These are phyloP conservation scores for Kodamaea neixiangensis DNA, from an alignment of 805 yeast species.

Conservation along the genomic window DNA sequence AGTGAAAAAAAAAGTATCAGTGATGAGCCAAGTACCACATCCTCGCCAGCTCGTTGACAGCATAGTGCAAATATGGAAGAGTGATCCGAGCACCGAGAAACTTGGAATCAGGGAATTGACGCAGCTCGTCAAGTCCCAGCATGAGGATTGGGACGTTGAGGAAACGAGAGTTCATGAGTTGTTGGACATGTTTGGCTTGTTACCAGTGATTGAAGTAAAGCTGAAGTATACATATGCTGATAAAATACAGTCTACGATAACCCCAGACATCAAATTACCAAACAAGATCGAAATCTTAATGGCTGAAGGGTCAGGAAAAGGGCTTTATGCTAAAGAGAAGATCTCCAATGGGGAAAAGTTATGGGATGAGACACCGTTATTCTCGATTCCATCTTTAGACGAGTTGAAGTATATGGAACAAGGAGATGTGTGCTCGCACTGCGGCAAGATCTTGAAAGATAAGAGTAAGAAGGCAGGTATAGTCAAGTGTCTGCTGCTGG, in stretches of 20 bases:
- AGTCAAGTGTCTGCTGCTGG: constrained; percentile 20
- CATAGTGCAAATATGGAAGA: constrained; percentile 67
- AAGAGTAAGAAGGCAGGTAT: constrained; percentile 46
- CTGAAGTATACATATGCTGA: constrained; percentile 52
- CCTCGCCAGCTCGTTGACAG: constrained; percentile 60
- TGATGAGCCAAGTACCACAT: constrained; percentile 41
- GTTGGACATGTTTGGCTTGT: constrained; percentile 58
- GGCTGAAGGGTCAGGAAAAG: constrained; percentile 61
- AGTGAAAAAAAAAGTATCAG: background rate
- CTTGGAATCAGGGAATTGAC: constrained; percentile 57
- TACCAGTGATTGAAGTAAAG: constrained; percentile 22
- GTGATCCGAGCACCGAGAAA: constrained; percentile 62
- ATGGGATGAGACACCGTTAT: constrained; percentile 62
- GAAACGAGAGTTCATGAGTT: constrained; percentile 56
- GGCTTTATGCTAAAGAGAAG: constrained; percentile 51
- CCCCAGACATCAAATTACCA: constrained; percentile 47
- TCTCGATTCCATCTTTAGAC: constrained; percentile 69
- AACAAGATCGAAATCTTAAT: constrained; percentile 45
- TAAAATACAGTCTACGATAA: constrained; percentile 52
- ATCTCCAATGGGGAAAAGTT: constrained; percentile 53
- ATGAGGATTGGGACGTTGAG: constrained; percentile 65
- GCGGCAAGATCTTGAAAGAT: constrained; percentile 51
- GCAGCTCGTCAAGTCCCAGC: constrained; percentile 47
- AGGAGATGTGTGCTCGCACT: constrained; percentile 72
- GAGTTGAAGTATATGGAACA: constrained; percentile 55